Percentiles rank a stretch among this genome's conserved stretches.
Evolutionary conservation across 495 filamentous ascomycete species (phyloP).

Genomic region (Aspergillus avenaceus): DNA sequence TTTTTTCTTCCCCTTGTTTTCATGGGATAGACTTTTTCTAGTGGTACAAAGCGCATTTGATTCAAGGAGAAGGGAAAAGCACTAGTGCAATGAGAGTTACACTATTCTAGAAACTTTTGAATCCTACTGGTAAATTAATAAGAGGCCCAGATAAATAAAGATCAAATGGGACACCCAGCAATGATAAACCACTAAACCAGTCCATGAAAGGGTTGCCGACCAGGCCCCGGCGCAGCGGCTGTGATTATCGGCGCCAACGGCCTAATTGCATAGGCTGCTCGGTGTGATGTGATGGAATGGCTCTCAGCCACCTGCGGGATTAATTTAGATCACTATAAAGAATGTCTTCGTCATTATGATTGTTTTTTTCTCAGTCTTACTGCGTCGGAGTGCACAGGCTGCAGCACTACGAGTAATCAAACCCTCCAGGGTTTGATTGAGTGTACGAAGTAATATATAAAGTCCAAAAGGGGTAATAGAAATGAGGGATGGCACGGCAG

Average conservation of each 20-base stretch:
- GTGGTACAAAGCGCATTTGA: neutral
- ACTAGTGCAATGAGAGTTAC: neutral
- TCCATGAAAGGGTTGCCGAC: neutral
- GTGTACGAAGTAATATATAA: neutral
- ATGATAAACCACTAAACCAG: no score
- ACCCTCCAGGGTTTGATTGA: no score
- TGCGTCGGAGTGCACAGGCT: neutral
- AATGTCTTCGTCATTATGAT: neutral
- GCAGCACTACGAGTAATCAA: neutral
- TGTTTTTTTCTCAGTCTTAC: neutral
- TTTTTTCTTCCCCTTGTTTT: neutral
- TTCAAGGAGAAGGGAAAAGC: neutral
- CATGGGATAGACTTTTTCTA: neutral
- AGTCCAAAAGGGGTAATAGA: neutral
- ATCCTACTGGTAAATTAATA: neutral
- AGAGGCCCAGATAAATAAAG: neutral
- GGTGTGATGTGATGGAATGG: neutral
- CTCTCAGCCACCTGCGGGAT: conserved; percentile 1
- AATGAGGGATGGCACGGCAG: neutral
- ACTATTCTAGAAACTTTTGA: neutral
- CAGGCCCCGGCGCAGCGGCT: neutral
- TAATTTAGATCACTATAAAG: neutral
- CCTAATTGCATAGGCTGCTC: conserved; percentile 6
- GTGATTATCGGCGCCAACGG: conserved; percentile 10
- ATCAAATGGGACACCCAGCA: neutral